These are phyloP conservation scores for Sarocladium strictum DNA, from an alignment of 2,329 filamentous ascomycete species.

Conservation along the genomic window DNA sequence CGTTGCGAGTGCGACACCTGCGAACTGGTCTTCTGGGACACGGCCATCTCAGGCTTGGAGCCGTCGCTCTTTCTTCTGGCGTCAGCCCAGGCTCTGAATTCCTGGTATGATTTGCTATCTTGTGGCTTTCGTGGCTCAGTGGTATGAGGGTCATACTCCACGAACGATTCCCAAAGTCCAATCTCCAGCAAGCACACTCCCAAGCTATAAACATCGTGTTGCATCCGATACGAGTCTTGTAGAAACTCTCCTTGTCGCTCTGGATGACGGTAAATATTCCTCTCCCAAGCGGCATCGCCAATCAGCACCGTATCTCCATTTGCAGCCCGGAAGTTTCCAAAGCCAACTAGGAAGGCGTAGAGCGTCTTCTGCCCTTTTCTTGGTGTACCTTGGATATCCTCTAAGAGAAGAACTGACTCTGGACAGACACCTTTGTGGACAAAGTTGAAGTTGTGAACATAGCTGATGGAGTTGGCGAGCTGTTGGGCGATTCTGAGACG, in stretches of 20 bases:
- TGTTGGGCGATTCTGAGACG: constrained; percentile 9
- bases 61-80: neutral
- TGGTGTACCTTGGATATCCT: neutral
- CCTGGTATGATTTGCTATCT: neutral
- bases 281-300: constrained; percentile 28
- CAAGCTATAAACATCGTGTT: constrained; percentile 52
- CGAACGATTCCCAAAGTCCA: constrained; percentile 37
- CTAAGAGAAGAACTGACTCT: constrained; percentile 25
- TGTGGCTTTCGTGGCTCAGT: neutral
- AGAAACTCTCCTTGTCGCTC: constrained; percentile 34
- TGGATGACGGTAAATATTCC: constrained; percentile 47
- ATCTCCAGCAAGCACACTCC: constrained; percentile 49
- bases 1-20: neutral
- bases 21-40: neutral
- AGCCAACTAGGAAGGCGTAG: constrained; percentile 14
- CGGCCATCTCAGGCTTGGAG: neutral
- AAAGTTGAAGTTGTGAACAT: constrained; percentile 38
- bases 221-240: constrained; percentile 38
- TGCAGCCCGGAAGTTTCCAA: constrained; percentile 15
- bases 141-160: constrained; percentile 16
- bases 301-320: constrained; percentile 11
- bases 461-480: constrained; percentile 19
- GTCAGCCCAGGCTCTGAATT: neutral
- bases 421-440: constrained; percentile 42
- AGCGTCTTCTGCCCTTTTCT: neutral